Conservation (phyloP, 1,284 basidiomycete species). For the Leccinum subrobustum region DNA sequence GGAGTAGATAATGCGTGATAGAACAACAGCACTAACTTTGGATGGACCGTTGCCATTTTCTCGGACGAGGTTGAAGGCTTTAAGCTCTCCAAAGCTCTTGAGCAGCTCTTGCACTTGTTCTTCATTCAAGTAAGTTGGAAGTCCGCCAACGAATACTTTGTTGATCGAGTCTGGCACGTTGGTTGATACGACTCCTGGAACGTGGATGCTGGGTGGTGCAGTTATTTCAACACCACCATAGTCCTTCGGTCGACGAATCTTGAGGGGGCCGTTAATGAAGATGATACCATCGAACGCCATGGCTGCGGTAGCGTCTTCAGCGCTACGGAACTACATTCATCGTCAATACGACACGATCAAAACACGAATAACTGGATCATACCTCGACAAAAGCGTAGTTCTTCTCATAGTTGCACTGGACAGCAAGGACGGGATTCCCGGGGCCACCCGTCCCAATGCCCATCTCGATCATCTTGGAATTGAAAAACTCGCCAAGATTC, state of each 20-base stretch:
- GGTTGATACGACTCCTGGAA: conserved; percentile 93
- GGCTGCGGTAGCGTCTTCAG: conserved; percentile 94
- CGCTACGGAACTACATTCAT: conserved; percentile 81
- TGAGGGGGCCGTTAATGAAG: conserved; percentile 88
- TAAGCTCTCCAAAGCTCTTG: conserved; percentile 96
- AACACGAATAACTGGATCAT: conserved; percentile 21
- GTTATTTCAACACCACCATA: conserved; percentile 76
- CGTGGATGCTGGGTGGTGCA: conserved; percentile 63
- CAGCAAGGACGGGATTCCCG: conserved; percentile 88
- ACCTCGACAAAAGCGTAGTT: conserved; percentile 97
- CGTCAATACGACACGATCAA: conserved; percentile 4
- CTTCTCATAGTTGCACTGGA: conserved; percentile 97
- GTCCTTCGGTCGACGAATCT: conserved; percentile 96
- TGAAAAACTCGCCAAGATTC: conserved; percentile 91
- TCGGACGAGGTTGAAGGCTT: conserved; percentile 96
- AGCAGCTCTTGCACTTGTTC: conserved; percentile 98
- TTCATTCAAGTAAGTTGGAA: conserved; percentile 93
- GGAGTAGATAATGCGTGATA: neutral
- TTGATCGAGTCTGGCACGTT: conserved; percentile 96
- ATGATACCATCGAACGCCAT: conserved; percentile 98
- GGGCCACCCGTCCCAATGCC: conserved; percentile 78
- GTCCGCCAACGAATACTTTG: conserved; percentile 96
- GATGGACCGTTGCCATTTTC: conserved; percentile 87
- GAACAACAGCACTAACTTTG: conserved; percentile 56
- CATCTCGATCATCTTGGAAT: conserved; percentile 92